These are phyloP conservation scores for Saccharum hybrid DNA, from an alignment of 202 grass and related monocot species.

Conservation along the genomic window DNA sequence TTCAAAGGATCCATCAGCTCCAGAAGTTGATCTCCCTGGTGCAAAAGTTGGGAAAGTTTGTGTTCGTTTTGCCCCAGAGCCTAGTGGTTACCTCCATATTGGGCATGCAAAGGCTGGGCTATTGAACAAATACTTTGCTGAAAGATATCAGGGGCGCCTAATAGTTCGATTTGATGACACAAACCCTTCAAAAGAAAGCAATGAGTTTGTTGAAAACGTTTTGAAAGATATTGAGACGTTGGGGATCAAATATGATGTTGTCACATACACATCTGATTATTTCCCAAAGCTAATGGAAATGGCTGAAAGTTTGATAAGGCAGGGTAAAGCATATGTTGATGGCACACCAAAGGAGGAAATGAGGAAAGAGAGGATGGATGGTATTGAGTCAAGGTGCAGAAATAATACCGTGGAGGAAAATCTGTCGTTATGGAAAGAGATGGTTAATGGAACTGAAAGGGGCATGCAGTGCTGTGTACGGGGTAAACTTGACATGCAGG, in stretches of 20 bases:
- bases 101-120: slow-evolving; percentile 83
- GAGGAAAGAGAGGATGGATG: slow-evolving; percentile 86
- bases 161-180: slow-evolving; percentile 91
- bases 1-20: slow-evolving; percentile 55
- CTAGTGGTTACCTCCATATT: slow-evolving; percentile 85
- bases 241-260: slow-evolving; percentile 68
- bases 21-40: slow-evolving; percentile 76
- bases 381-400: slow-evolving; percentile 74
- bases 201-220: slow-evolving; percentile 84
- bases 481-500: slow-evolving; percentile 85
- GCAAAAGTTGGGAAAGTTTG: slow-evolving; percentile 80
- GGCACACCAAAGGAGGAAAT: slow-evolving; percentile 78
- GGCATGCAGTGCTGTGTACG: slow-evolving; percentile 63
- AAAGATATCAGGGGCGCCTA: slow-evolving; percentile 66
- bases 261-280: slow-evolving; percentile 90
- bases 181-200: slow-evolving; percentile 90
- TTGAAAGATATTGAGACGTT: slow-evolving; percentile 85
- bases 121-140: slow-evolving; percentile 82
- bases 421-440: slow-evolving; percentile 77
- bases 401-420: slow-evolving; percentile 68
- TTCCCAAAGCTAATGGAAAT: slow-evolving; percentile 72
- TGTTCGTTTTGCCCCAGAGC: slow-evolving; percentile 83
- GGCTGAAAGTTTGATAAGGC: slow-evolving; percentile 66
- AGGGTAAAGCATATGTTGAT: slow-evolving; percentile 86
- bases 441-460: slow-evolving; percentile 67